Evolutionary conservation across 805 yeast genomes (phyloP).

Genomic region (Candida takata): DNA sequence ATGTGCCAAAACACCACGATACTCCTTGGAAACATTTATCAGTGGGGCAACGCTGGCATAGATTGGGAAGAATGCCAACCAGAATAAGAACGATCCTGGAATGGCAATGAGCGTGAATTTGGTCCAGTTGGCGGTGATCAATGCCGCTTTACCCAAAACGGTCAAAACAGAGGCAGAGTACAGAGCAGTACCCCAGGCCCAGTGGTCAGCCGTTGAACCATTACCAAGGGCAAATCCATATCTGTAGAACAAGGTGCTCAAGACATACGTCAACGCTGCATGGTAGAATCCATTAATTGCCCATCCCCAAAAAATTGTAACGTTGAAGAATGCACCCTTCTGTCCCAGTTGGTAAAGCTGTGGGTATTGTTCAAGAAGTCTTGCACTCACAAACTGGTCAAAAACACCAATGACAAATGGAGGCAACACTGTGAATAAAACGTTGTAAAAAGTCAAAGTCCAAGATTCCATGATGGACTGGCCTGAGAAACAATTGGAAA

Average conservation of each 20-base stretch:
- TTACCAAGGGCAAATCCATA: constrained; percentile 56
- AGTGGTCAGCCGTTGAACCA: constrained; percentile 77
- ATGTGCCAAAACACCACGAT: constrained; percentile 68
- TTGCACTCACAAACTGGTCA: constrained; percentile 91
- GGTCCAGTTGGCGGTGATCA: constrained; percentile 91
- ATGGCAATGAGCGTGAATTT: constrained; percentile 86
- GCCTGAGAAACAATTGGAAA: constrained; percentile 87
- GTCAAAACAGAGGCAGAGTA: constrained; percentile 84
- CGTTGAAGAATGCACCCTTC: constrained; percentile 80
- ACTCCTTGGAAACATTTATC: constrained; percentile 76
- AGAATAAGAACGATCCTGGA: constrained; percentile 84
- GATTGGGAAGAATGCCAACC: constrained; percentile 83
- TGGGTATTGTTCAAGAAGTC: constrained; percentile 86
- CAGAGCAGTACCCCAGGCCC: constrained; percentile 92
- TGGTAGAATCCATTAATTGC: constrained; percentile 92
- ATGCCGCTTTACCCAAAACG: constrained; percentile 90
- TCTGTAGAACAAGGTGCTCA: constrained; percentile 60
- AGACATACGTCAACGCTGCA: constrained; percentile 75
- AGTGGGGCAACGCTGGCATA: constrained; percentile 83
- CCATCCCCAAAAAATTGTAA: constrained; percentile 95
- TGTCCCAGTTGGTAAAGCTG: constrained; percentile 90
- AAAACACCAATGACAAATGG: constrained; percentile 95
- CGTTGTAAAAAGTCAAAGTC: constrained; percentile 95
- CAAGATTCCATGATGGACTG: constrained; percentile 95
- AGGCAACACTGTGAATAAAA: constrained; percentile 88